These are phyloP conservation scores for Begonia fuchsioides DNA, from an alignment of 306 rosid genomes.

Conservation along the genomic window DNA sequence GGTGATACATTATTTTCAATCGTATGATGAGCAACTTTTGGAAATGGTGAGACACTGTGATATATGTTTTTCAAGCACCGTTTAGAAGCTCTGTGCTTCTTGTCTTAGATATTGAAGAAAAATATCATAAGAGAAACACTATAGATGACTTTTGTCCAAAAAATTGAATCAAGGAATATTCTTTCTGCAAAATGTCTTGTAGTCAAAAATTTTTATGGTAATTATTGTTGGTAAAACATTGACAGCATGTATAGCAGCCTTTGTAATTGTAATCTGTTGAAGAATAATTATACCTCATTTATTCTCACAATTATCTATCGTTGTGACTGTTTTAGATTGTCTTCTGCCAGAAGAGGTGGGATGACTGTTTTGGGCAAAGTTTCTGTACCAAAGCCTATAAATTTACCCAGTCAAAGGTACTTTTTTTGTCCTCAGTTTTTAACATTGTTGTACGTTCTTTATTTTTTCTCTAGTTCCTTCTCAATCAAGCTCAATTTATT, in stretches of 20 bases:
- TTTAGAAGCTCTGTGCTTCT: background rate
- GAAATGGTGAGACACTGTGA: too few relatives aligned
- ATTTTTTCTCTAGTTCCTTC: background rate
- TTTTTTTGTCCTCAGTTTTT: slow-evolving; percentile 11
- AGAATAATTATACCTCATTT: too few relatives aligned
- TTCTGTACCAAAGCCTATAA: slow-evolving; percentile 83
- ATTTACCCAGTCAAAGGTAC: slow-evolving; percentile 94
- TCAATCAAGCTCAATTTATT: background rate
- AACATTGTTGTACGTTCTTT: slow-evolving; percentile 5
- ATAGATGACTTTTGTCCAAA: background rate
- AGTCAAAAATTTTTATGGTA: background rate
- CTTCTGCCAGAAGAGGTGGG: slow-evolving; percentile 72
- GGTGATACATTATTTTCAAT: too few relatives aligned
- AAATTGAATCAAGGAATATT: background rate
- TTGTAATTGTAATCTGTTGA: too few relatives aligned
- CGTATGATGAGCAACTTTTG: too few relatives aligned
- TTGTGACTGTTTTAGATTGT: slow-evolving; percentile 43
- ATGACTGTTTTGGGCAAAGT: slow-evolving; percentile 94
- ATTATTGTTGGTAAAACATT: too few relatives aligned
- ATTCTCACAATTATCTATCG: background rate
- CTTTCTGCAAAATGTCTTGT: background rate
- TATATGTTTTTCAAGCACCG: background rate
- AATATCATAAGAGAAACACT: too few relatives aligned
- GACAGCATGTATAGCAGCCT: too few relatives aligned
- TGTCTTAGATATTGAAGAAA: too few relatives aligned